A percentile compares a stretch with the other conserved stretches of the same genome.
Evolutionary conservation across 139 green algal species (phyloP).

Genomic region (Volvox reticuliferus): DNA sequence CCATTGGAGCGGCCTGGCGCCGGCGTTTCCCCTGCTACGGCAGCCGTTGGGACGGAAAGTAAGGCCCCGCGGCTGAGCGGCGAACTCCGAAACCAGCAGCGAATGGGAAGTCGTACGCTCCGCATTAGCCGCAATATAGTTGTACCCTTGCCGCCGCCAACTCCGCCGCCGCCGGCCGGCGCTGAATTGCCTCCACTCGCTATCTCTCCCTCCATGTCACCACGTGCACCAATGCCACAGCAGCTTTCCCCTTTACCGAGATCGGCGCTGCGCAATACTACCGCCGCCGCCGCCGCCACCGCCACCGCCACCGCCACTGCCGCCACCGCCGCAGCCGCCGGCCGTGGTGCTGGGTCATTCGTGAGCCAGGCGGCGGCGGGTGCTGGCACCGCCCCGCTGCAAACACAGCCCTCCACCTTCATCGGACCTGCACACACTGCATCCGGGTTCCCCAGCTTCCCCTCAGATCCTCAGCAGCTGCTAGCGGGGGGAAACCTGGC

Average conservation of each 20-base stretch:
- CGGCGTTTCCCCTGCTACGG: no score
- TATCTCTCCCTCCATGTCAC: no score
- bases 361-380: no score
- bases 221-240: not conserved
- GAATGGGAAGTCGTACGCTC: not conserved
- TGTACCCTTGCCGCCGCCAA: not conserved
- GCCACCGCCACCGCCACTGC: not conserved
- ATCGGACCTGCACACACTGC: no score
- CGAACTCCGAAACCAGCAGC: no score
- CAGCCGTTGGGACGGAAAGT: no score
- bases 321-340: not conserved
- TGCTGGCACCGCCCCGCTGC: no score
- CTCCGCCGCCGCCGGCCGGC: not conserved
- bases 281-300: not conserved
- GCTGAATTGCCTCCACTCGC: not conserved
- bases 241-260: not conserved
- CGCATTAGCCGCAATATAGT: not conserved
- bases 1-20: no score
- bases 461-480: not conserved
- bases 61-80: no score
- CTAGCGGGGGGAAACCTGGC: slow-evolving; percentile 21
- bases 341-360: not conserved
- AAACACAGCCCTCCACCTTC: no score
- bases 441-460: not conserved
- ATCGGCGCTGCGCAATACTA: not conserved